phyloP scores from a whole-genome alignment of 352 stramenopile species.

The Phytophthora constricta region DNA sequence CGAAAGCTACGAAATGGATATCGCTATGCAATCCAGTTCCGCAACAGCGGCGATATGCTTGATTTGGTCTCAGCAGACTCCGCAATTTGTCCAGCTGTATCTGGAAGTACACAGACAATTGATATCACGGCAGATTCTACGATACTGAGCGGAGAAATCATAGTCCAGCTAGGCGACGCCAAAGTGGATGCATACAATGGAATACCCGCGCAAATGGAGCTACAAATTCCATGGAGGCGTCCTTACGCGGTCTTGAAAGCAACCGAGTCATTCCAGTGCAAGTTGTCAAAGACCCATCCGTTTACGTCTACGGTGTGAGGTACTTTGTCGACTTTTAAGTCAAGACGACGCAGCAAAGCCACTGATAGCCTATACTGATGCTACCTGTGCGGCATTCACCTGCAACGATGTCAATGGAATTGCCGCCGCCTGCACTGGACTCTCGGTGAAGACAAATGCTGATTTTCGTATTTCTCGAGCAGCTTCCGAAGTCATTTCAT shows the following conservation, averaged over 20 bases:
- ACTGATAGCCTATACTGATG: constrained; percentile 34
- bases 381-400: constrained; percentile 51
- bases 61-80: constrained; percentile 54
- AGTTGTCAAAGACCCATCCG: constrained; percentile 53
- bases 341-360: constrained; percentile 43
- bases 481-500: constrained; percentile 50
- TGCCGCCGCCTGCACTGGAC: constrained; percentile 31
- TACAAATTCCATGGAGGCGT: constrained; percentile 43
- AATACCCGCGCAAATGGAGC: constrained; percentile 46
- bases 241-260: constrained; percentile 43
- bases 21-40: constrained; percentile 59
- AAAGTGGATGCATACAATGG: constrained; percentile 54
- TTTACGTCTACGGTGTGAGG: constrained; percentile 39
- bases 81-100: constrained; percentile 39
- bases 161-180: constrained; percentile 44
- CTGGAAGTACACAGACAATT: constrained; percentile 67
- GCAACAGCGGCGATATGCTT: constrained; percentile 57
- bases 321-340: constrained; percentile 62
- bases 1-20: constrained; percentile 45
- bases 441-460: constrained; percentile 53
- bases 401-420: constrained; percentile 51
- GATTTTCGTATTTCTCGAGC: constrained; percentile 50
- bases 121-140: constrained; percentile 47
- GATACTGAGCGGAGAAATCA: constrained; percentile 60
- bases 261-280: constrained; percentile 48